Evolutionary conservation across 306 rosid genomes (phyloP), one percentile per base, ranked within the genome.

Genomic region (Luffa acutangula): DNA sequence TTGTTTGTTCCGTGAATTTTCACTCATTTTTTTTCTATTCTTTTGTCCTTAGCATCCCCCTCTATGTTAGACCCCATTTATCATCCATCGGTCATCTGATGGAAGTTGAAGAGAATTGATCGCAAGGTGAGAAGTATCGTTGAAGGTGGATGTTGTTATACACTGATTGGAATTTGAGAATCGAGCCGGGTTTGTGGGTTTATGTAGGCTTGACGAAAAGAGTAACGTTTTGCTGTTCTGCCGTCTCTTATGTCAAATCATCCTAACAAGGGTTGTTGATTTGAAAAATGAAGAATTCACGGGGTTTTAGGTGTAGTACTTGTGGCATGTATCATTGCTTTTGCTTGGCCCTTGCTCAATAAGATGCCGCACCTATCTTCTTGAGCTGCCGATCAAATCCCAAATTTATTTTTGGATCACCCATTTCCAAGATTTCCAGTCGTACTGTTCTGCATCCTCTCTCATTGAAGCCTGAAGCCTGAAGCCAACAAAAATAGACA

Each of bases 51-150:
- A 60, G 66, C 66, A 60, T 60, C 66, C 31, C 31, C 31, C 39
- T 10, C 39, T 60, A 11, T 36, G 20, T 6, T 64, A 64, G 71
- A 14, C 46, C 0, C 31, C 31, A 62, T 60, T 41, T 31, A 11
- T 34, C 70, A 34, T 58, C 11, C 1, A 41, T 64, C 5, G 9
- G 21, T 34, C 71, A 2, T 80, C 76, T 15, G 87, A 82, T 49
- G 91, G 88, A 88, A 20, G 92, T 89, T 59, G 88, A 81, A 90
- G 85, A 9, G 94, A 92, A 1, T 42, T 90, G 81, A 87, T 89
- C 54, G 91, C 97, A 1, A 62, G 54, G 54, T 51, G 54, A 0
- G 64, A 58, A 25, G 96, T 92, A 18, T 93, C 90, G 46, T 87
- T 92, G 2, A 87, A 89, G 41, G 81, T 84, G 86, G 93, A 89